Evolutionary conservation across 371 early-diverging fungal species (phyloP), one percentile per base, ranked within the genome.

Genomic region (Mucor mucedo): DNA sequence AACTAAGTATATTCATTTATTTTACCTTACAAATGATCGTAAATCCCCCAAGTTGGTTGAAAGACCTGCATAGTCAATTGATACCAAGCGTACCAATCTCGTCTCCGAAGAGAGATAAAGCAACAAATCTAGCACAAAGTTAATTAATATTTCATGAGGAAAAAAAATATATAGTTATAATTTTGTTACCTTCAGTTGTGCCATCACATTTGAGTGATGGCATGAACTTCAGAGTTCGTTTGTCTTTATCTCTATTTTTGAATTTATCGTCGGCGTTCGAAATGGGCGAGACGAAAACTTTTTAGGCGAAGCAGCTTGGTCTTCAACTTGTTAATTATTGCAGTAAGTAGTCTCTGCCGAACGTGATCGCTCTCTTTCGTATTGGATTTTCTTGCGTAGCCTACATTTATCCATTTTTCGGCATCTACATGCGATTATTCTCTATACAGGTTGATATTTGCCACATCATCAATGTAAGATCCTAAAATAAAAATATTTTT

Each of bases 131-230:
- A 47, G 47, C 48, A 58, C 47, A 58, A 58, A 56, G 32, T 48
- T 47, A 35, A 8, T 60, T 60, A 60, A 60, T 60, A 60, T 52
- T 52, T 60, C 40, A 60, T 60, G 21, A 21, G 21, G 21, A 21
- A 27, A 38, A 49, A 58, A 52, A 52, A 58, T 21, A 52, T 60
- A 38, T 60, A n/a, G n/a, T 60, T 49, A 60, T 38, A 60, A 60
- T 60, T 53, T 52, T 41, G 52, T 53, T 60, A 60, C 60, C 60
- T 60, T 60, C 52, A 42, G n/a, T 60, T 52, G 60, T 60, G 38
- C 52, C 52, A 60, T 60, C 60, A 60, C 53, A 60, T 60, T 60
- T 52, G 44, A 60, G 60, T 60, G 52, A 52, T 42, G 38, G 14
- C 7, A 60, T 21, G 30, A 60, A 60, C 42, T 60, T 60, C 44